Percentiles rank a stretch among this genome's conserved stretches.
These are phyloP conservation scores for Suillus subalutaceus DNA, from an alignment of 768 basidiomycete species.

Conservation along the genomic window DNA sequence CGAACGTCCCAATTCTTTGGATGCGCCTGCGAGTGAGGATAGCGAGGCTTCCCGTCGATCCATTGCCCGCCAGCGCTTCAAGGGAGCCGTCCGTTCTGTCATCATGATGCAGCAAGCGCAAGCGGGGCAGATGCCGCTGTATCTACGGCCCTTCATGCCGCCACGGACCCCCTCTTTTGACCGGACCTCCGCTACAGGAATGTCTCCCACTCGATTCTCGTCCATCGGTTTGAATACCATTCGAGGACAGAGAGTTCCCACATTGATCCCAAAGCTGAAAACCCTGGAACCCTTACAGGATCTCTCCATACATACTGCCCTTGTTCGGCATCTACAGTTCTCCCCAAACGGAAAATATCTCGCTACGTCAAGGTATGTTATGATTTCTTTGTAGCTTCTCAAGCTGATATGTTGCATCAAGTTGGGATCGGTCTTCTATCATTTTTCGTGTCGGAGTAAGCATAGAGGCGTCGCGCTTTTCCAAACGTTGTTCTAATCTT, in stretches of 20 bases:
- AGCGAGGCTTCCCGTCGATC: conserved; percentile 26
- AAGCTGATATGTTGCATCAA: conserved; percentile 21
- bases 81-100: conserved; percentile 47
- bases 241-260: conserved; percentile 42
- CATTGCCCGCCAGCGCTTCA: conserved; percentile 41
- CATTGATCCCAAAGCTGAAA: conserved; percentile 45
- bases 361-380: conserved; percentile 52
- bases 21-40: conserved; percentile 30
- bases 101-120: conserved; percentile 40
- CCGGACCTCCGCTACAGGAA: conserved; percentile 30
- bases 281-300: conserved; percentile 43
- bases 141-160: conserved; percentile 33
- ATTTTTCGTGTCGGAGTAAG: conserved; percentile 52
- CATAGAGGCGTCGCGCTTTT: conserved; percentile 12
- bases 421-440: conserved; percentile 54
- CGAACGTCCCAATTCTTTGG: conserved; percentile 31
- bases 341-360: conserved; percentile 56
- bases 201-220: conserved; percentile 34
- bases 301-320: conserved; percentile 47
- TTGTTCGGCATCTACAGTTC: conserved; percentile 57
- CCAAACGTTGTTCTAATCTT: conserved; percentile 19
- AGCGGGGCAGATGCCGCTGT: not conserved
- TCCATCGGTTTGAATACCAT: conserved; percentile 39
- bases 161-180: conserved; percentile 34
- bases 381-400: conserved; percentile 4